These are phyloP conservation scores for Ceratobasidium sp. DNA, from an alignment of 1,284 basidiomycete genomes.

Conservation along the genomic window DNA sequence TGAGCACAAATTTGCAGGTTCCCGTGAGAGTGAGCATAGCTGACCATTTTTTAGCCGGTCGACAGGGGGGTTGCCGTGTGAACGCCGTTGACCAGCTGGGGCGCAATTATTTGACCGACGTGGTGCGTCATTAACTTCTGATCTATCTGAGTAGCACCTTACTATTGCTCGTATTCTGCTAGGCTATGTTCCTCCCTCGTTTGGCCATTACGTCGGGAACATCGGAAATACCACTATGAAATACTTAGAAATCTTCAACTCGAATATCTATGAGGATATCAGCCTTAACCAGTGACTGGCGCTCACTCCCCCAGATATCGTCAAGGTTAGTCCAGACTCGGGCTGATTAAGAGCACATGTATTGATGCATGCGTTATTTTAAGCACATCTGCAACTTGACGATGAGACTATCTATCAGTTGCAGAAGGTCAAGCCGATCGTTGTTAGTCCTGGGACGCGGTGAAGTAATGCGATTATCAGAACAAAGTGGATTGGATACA, in stretches of 20 bases:
- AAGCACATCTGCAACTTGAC: slow-evolving; percentile 6
- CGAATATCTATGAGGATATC: slow-evolving; percentile 12
- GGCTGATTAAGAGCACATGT: not conserved
- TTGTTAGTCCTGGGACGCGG: slow-evolving; percentile 6
- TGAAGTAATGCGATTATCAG: not conserved
- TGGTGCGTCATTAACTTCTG: slow-evolving; percentile 51
- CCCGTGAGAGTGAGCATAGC: not conserved
- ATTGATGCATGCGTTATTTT: not conserved
- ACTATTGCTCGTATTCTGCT: slow-evolving; percentile 38
- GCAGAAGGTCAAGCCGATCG: slow-evolving; percentile 11
- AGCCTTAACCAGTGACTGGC: slow-evolving; percentile 17
- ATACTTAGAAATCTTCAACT: slow-evolving; percentile 18
- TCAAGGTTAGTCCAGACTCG: not conserved
- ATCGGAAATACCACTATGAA: slow-evolving; percentile 7
- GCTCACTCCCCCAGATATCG: slow-evolving; percentile 10
- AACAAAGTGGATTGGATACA: not conserved
- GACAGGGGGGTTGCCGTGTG: slow-evolving; percentile 66
- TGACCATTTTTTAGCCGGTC: not conserved
- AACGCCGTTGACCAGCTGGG: slow-evolving; percentile 66
- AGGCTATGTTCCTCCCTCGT: slow-evolving; percentile 58
- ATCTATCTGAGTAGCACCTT: not conserved
- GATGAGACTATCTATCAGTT: slow-evolving; percentile 1
- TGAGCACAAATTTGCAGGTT: not conserved
- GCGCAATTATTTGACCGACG: slow-evolving; percentile 65
- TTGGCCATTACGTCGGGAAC: slow-evolving; percentile 23